Evolutionary conservation across 2,329 filamentous ascomycete species (phyloP), one percentile per base, ranked within the genome.

Genomic region (Leptodontidium sp.): DNA sequence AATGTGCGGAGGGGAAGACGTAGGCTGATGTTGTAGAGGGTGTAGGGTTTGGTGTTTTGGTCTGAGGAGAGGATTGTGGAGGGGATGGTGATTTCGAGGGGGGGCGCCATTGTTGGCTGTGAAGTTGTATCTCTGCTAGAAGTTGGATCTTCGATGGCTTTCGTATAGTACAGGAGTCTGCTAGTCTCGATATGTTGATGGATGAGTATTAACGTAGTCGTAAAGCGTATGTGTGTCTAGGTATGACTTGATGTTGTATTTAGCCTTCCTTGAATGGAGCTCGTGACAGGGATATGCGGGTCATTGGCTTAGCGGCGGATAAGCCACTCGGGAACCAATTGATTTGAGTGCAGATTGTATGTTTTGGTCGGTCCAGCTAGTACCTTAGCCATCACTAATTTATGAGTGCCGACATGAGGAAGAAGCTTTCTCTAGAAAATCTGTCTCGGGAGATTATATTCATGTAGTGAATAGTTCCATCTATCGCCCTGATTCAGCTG

Each of bases 21-120:
- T 68, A 96, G 84, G 26, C 88, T 90, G 79, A 94, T 90, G 79
- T 93, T 92, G 83, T 94, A 95, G 72, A 91, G 86, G 0, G 92
- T 94, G 79, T 89, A 93, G 71, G 86, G 84, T 72, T 85, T 84
- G 71, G 85, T 83, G 71, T 84, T 83, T 35, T 45, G 50, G n/a
- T 69, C 52, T 9, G 67, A 49, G 50, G 68, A 72, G 59, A 70
- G 55, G 53, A 70, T 69, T 9, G 68, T 72, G 35, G 68, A 70
- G 47, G 70, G 67, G 55, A 72, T 72, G 17, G 70, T 87, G 77
- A 91, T 89, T 45, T 91, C 88, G 77, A 87, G 84, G 49, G 89
- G 87, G 64, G 89, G 88, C 71, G 87, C 86, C 89, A 91, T 91
- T 70, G 32, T 71, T 68, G 53, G 57, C 57, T 63, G 26, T 49